These are phyloP conservation scores for Vinca minor DNA, from an alignment of 257 asterid genomes.

Conservation along the genomic window DNA sequence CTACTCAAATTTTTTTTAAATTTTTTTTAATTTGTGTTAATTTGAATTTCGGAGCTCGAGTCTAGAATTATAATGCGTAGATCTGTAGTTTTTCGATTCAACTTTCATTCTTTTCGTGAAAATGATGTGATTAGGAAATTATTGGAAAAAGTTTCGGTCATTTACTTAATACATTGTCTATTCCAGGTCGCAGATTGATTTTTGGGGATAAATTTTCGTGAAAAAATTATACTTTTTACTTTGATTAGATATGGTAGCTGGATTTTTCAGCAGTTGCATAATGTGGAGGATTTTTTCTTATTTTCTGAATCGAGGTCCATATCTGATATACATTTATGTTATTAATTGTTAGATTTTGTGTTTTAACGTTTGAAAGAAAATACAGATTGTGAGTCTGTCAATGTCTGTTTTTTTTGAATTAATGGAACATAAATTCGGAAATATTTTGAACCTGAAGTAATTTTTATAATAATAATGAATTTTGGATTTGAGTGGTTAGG, in stretches of 20 bases:
- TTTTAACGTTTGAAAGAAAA: background rate
- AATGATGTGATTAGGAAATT: background rate
- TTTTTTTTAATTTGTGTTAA: background rate
- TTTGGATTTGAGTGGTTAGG: background rate
- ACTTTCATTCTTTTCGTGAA: background rate
- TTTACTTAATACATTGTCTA: background rate
- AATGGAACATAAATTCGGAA: background rate
- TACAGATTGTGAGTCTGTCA: background rate
- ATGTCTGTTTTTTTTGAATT: no score
- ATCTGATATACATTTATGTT: background rate
- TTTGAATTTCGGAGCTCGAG: background rate
- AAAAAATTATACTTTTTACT: no score
- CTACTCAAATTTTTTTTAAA: background rate
- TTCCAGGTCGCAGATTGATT: background rate
- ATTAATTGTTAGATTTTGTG: background rate
- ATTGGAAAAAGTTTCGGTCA: background rate
- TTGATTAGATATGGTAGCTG: background rate
- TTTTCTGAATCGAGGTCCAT: no score
- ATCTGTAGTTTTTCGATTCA: background rate
- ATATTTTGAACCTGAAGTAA: background rate
- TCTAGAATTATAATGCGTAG: background rate
- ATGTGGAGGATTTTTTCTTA: no score
- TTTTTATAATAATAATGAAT: background rate
- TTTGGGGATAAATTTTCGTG: no score
- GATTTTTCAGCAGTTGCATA: background rate